Evolutionary conservation across 441 rosid species (phyloP), one percentile per base, ranked within the genome.

Genomic region (Pelargonium citronellum): DNA sequence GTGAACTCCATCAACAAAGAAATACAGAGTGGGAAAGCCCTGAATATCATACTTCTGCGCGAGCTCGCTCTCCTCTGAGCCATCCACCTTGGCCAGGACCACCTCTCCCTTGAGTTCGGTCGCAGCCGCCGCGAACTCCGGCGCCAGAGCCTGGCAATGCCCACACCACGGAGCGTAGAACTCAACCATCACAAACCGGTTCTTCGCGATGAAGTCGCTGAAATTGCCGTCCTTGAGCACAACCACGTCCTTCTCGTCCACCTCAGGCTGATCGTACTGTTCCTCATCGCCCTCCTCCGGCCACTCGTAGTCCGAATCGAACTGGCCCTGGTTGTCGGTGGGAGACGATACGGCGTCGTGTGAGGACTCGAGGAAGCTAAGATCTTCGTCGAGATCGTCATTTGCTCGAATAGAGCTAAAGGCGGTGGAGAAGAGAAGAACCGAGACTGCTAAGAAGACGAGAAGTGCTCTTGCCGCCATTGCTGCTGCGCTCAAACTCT

Each of bases 101-200:
- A 68, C 77, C 41, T 39, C 67, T 10, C 67, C 71, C 70, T 78
- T 75, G 41, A 81, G 57, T 66, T 70, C 27, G 1, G 77, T 78
- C 24, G 84, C 81, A 5, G 84, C 81, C 4, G 76, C 72, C 1
- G 76, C 76, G 64, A 73, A 78, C 34, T 71, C 80, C 5, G 80
- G 78, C 3, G 60, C 73, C 62, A 81, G 30, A 41, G 64, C 58
- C 68, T 72, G 49, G 66, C 80, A 71, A 71, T 67, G 76, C 19
- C 49, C 27, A 64, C 78, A 71, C 82, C 81, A 69, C 1, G 80
- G 67, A 4, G 84, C 84, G 61, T 75, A 73, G 69, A 78, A 81
- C 5, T 67, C 11, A 17, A 78, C 73, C 84, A 81, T 75, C 55
- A 73, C 80, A 46, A 67, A 63, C 34, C 51, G 67, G 41, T 78